These are phyloP conservation scores for Mortierella claussenii DNA, from an alignment of 192 early-diverging fungal species.

Conservation along the genomic window DNA sequence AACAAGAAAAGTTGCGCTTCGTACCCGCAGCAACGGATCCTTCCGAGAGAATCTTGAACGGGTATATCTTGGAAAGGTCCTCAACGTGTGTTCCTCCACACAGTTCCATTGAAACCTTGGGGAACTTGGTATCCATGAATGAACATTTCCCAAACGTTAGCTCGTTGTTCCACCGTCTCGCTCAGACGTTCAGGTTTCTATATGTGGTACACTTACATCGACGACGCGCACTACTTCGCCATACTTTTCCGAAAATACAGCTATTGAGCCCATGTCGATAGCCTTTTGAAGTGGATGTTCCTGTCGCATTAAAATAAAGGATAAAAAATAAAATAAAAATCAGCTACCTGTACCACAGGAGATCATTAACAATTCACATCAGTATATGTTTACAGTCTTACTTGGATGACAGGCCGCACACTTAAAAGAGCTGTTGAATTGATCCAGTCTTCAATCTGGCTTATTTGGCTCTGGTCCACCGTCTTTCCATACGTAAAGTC, in stretches of 20 bases:
- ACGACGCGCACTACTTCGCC: constrained; percentile 64
- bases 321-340: not conserved
- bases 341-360: no score
- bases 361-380: not conserved
- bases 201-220: constrained; percentile 62
- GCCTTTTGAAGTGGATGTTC: constrained; percentile 61
- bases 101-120: constrained; percentile 61
- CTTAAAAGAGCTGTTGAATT: constrained; percentile 56
- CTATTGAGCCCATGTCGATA: constrained; percentile 61
- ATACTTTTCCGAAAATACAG: constrained; percentile 67
- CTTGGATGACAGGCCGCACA: constrained; percentile 45
- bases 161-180: no score
- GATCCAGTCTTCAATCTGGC: constrained; percentile 62
- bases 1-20: not conserved
- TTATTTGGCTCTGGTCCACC: constrained; percentile 52
- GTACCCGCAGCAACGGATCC: constrained; percentile 69
- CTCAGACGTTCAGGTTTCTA: no score
- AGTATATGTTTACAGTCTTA: not conserved
- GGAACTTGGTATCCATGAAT: constrained; percentile 47
- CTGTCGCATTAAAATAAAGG: not conserved
- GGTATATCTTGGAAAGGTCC: constrained; percentile 31
- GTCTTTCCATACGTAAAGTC: constrained; percentile 68
- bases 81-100: constrained; percentile 71
- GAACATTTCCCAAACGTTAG: no score
- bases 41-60: constrained; percentile 53